A percentile compares a stretch with the other conserved stretches of the same genome.
Evolutionary conservation across 345 rosid genomes (phyloP).

Genomic region (Mercurialis annua): DNA sequence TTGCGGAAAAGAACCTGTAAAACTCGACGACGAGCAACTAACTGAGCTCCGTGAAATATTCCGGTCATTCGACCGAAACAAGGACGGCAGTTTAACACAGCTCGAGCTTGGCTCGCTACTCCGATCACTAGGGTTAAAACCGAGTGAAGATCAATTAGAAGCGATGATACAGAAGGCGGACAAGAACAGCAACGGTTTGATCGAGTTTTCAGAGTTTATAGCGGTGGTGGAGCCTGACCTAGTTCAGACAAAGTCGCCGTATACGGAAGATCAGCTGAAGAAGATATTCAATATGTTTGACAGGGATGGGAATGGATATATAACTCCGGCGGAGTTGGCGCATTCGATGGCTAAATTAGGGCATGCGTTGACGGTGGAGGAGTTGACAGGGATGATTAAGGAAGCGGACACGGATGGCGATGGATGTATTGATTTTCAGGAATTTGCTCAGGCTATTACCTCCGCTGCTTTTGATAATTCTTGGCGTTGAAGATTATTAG

Average conservation of each 20-base stretch:
- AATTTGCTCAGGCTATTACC: slow-evolving; percentile 73
- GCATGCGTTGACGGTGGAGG: slow-evolving; percentile 51
- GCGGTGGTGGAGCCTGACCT: slow-evolving; percentile 78
- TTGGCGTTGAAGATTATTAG: slow-evolving; percentile 58
- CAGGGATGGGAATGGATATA: slow-evolving; percentile 45
- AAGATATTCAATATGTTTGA: slow-evolving; percentile 43
- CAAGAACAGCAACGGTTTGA: slow-evolving; percentile 73
- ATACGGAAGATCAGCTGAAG: slow-evolving; percentile 49
- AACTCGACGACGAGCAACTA: slow-evolving; percentile 74
- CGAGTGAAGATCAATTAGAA: slow-evolving; percentile 72
- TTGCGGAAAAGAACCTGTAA: slow-evolving; percentile 16
- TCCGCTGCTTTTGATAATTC: slow-evolving; percentile 88
- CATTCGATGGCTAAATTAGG: slow-evolving; percentile 49
- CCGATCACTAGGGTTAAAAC: slow-evolving; percentile 69
- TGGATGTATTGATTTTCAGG: slow-evolving; percentile 75
- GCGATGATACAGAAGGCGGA: slow-evolving; percentile 68
- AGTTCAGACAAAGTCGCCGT: slow-evolving; percentile 59
- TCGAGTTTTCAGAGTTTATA: slow-evolving; percentile 83
- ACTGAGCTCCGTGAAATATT: slow-evolving; percentile 76
- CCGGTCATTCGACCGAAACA: slow-evolving; percentile 79
- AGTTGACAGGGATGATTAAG: slow-evolving; percentile 87
- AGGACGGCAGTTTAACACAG: slow-evolving; percentile 84
- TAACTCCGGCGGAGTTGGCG: slow-evolving; percentile 45
- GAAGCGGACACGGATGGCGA: slow-evolving; percentile 95
- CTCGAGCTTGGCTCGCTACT: slow-evolving; percentile 84